Evolutionary conservation across 352 stramenopile species (phyloP), one percentile per base, ranked within the genome.

Genomic region (Phytophthora sp.): DNA sequence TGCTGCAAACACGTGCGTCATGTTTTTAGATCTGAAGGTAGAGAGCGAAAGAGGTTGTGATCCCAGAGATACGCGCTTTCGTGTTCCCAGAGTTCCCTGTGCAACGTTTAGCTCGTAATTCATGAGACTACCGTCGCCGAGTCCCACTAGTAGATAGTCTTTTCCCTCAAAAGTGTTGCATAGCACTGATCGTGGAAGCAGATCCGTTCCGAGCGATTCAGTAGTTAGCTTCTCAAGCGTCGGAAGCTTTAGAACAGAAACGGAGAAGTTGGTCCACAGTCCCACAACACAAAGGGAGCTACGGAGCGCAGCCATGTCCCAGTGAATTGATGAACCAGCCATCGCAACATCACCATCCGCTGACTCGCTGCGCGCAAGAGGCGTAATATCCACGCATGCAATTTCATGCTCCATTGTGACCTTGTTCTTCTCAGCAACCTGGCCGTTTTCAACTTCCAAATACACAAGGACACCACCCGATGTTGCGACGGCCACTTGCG

Each of bases 51-150:
- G 97, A 18, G 96, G 95, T 72, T 99, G 96, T 5, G 94, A 98
- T 2, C 88, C 89, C 2, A 99, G 82, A 20, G 89, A 97, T 26
- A 99, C 92, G 54, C 98, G 96, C 78, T 99, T 99, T n/a, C 84
- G 74, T 34, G 82, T 81, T 43, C 66, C 79, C 44, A 97, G 60
- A 6, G 63, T 74, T 18, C 79, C 77, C 27, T 62, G 72, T 9
- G 39, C 30, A 2, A 67, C 44, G 21, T 91, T 76, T 26, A 98
- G 58, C n/a, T 90, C 72, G 69, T 97, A 98, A 50, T 95, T 98
- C 49, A 98, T 87, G 8, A 99, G 68, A 65, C 84, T 96, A 15
- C 97, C 97, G 69, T 99, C 97, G 15, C 97, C 97, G n/a, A 99
- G 79, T 45, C 97, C 97, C 12, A 99, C 92, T 21, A 99, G 83